A percentile compares a stretch with the other conserved stretches of the same genome.
phyloP scores from a whole-genome alignment of 306 rosid species.

The Cucurbita argyrosperma region DNA sequence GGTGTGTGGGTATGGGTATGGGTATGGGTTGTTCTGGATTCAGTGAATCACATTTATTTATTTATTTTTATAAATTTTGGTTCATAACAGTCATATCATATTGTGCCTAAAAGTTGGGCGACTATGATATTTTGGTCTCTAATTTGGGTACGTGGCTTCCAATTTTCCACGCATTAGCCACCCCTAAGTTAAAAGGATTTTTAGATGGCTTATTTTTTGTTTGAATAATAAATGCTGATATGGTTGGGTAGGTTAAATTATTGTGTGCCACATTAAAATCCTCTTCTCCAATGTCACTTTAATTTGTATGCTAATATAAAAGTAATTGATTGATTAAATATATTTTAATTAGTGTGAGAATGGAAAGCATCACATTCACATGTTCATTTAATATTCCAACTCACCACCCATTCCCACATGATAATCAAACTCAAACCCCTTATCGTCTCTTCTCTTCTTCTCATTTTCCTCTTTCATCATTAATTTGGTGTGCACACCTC shows the following conservation, averaged over 20 bases:
- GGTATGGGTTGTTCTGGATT: no score
- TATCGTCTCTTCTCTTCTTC: no score
- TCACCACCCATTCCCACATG: slow-evolving; percentile 2
- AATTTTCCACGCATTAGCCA: background rate
- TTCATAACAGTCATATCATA: no score
- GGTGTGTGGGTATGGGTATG: no score
- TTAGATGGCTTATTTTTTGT: background rate
- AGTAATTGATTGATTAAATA: no score
- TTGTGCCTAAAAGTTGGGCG: no score
- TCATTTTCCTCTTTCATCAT: background rate
- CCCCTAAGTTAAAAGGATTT: background rate
- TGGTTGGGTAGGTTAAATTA: background rate
- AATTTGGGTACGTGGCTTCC: background rate
- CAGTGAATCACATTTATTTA: no score
- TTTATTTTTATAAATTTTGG: no score
- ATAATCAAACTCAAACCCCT: background rate
- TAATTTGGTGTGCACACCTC: slow-evolving; percentile 1
- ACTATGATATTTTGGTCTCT: no score
- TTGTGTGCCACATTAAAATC: background rate
- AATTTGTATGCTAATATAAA: background rate
- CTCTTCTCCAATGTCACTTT: background rate
- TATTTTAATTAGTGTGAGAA: background rate
- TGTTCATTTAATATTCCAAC: background rate
- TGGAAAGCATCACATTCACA: background rate
- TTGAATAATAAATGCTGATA: background rate